Evolutionary conservation across 164 flowering plant genomes (phyloP), one percentile per base, ranked within the genome.

Genomic region (Akebia trifoliata): DNA sequence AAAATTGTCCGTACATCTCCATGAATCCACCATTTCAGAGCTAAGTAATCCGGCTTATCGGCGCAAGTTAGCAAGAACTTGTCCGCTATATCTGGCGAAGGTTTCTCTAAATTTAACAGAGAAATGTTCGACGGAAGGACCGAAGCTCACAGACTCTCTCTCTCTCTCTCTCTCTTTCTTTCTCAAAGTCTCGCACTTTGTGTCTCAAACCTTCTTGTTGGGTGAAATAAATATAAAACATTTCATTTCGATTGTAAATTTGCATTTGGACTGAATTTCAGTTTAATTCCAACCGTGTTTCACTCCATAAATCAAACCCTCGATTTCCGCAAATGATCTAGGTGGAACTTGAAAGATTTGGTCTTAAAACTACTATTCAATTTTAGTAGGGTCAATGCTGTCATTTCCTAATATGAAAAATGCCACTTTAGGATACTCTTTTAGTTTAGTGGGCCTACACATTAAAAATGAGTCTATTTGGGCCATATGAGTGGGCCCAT

Each of bases 211-310:
- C n/a, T n/a, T n/a, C n/a, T n/a, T 24, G 17, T 25, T 47, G 63
- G 51, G 55, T 43, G 51, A 43, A 53, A 40, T 53, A 37, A 50
- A 36, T n/a, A n/a, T n/a, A 56, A 20, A 24, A 35, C 32, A 21
- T 38, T 32, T 30, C 60, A 56, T 48, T 63, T 49, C 26, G 25
- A 17, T 18, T n/a, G 11, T 6, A 20, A 42, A 50, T 60, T 43
- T 58, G 30, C 45, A 59, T 59, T 48, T 59, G 39, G 17, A 22
- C 12, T 9, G 43, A 59, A 59, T 66, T 60, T 66, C 50, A 34
- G 29, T 66, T 60, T 60, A 65, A 66, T 66, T 66, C 65, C 60
- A 64, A 66, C 61, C 46, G 55, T 34, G 14, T n/a, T 48, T 63
- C n/a, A 26, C 25, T 43, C 10, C 14, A n/a, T 46, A 37, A 57